A percentile compares a stretch with the other conserved stretches of the same genome.
Evolutionary conservation across 495 filamentous ascomycete species (phyloP).

Genomic region (Aeminium ludgeri): DNA sequence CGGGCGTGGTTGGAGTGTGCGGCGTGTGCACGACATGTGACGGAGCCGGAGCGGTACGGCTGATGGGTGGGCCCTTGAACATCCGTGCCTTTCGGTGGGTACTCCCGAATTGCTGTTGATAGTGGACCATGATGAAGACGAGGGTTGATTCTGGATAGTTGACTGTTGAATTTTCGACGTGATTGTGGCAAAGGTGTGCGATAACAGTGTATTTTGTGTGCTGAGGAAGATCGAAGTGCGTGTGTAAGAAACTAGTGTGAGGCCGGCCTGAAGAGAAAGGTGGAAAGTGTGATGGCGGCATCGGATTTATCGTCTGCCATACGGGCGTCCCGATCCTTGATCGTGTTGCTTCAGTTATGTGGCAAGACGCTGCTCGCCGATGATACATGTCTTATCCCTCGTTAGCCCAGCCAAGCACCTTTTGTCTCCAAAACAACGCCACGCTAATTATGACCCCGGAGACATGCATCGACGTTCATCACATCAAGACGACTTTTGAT

Average conservation of each 20-base stretch:
- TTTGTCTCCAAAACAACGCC: neutral
- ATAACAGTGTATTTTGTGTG: neutral
- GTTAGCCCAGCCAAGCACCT: neutral
- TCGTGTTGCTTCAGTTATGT: neutral
- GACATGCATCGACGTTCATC: neutral
- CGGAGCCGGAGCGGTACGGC: too few species aligned
- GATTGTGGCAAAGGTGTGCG: neutral
- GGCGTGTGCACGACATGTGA: too few species aligned
- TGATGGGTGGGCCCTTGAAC: too few species aligned
- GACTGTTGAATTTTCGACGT: neutral
- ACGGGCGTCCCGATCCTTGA: neutral
- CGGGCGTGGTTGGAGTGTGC: too few species aligned
- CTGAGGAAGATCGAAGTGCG: neutral
- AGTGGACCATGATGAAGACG: neutral
- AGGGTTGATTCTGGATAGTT: neutral
- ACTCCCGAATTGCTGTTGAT: neutral
- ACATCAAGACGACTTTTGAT: neutral
- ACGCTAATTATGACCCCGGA: neutral
- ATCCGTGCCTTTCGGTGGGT: too few species aligned
- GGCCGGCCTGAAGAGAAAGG: conserved; percentile 2
- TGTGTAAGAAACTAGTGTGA: neutral
- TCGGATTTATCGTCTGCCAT: neutral
- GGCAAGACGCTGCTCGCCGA: neutral
- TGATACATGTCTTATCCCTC: neutral
- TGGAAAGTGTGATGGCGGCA: neutral